Evolutionary conservation across 306 rosid species (phyloP).

Genomic region (Phaseolus lunatus): DNA sequence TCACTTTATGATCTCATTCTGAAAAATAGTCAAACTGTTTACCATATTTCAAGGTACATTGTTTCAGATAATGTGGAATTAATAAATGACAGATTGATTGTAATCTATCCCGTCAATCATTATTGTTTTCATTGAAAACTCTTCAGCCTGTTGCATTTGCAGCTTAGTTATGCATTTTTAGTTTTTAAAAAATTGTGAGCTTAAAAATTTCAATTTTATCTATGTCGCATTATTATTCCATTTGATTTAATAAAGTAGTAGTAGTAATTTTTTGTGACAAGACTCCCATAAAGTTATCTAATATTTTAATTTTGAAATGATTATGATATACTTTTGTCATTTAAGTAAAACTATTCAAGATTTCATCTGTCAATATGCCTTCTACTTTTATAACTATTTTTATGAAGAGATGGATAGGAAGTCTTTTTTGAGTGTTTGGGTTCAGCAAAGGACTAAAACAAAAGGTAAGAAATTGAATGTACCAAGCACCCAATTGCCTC

Average conservation of each 20-base stretch:
- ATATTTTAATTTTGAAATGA: constrained; percentile 4
- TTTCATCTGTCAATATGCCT: background rate
- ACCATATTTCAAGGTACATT: background rate
- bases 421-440: background rate
- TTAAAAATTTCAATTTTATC: background rate
- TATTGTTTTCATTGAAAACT: constrained; percentile 16
- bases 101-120: background rate
- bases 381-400: background rate
- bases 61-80: constrained; percentile 16
- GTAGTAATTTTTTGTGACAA: background rate
- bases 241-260: background rate
- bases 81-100: constrained; percentile 12
- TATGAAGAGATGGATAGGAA: background rate
- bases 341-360: background rate
- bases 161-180: constrained; percentile 23
- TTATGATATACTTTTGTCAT: background rate
- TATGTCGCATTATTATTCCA: background rate
- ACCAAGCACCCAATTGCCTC: background rate
- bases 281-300: constrained; percentile 1
- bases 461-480: constrained; percentile 5
- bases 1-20: constrained; percentile 25
- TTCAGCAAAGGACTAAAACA: background rate
- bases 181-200: constrained; percentile 6
- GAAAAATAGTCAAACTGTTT: constrained; percentile 26
- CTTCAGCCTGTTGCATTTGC: constrained; percentile 20